Conservation (phyloP, 75 land plant species). For the Isoetes taiwanensis region DNA sequence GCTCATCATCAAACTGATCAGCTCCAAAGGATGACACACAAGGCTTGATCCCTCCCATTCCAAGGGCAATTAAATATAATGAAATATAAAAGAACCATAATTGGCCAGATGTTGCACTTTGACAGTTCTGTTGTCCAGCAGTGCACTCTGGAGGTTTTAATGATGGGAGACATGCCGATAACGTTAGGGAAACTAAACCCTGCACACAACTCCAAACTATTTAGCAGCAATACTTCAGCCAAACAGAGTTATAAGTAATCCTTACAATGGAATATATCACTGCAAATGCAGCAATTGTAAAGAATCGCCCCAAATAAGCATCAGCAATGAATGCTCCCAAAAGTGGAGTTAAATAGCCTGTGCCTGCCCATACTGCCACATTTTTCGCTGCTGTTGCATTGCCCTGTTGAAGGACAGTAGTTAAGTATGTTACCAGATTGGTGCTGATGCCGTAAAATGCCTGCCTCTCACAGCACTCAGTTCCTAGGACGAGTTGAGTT, state of each 20-base stretch:
- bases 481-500: slow-evolving; percentile 54
- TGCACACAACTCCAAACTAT: no score
- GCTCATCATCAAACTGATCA: slow-evolving; percentile 64
- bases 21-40: slow-evolving; percentile 46
- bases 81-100: not conserved
- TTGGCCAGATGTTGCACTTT: no score
- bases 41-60: slow-evolving; percentile 50
- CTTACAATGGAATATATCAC: slow-evolving; percentile 7
- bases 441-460: slow-evolving; percentile 10
- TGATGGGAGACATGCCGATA: no score
- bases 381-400: slow-evolving; percentile 24
- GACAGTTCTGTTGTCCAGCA: no score
- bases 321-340: slow-evolving; percentile 39
- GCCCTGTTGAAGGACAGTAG: slow-evolving; percentile 17
- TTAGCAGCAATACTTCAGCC: no score
- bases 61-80: slow-evolving; percentile 43
- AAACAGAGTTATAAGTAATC: no score
- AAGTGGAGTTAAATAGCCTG: slow-evolving; percentile 24
- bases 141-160: no score
- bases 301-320: slow-evolving; percentile 31
- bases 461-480: slow-evolving; percentile 13
- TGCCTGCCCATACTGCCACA: slow-evolving; percentile 32
- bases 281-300: slow-evolving; percentile 1
- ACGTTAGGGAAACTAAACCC: no score
- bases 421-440: slow-evolving; percentile 33